Base-by-base conservation (phyloP, 2,329 filamentous ascomycete genomes). In the Colletotrichum sp. region DNA sequence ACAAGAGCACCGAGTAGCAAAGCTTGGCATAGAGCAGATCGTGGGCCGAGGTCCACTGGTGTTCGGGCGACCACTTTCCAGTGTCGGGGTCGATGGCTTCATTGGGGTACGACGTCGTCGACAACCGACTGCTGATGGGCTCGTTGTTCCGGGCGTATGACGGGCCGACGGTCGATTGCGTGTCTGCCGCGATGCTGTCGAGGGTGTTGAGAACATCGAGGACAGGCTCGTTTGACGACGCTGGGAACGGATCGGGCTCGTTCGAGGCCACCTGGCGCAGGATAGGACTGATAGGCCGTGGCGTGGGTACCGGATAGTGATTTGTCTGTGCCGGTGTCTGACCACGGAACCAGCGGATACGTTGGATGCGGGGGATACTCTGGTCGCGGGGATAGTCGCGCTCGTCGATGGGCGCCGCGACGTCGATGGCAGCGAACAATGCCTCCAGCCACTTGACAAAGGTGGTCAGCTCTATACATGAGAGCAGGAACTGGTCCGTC, bases 401-500 rank as follows among this genome's bases (percentile, higher is more conserved):
- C 78, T 95, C 94, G 79, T 96, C 94, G 52, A 95, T 89, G 2
- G 93, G 91, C 1, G 90, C 87, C 15, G 93, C 91, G 24, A 96
- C 90, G 80, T 95, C 93, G 76, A 96, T 94, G 63, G 92, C 93
- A n/a, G 93, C 92, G 80, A 93, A 94, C 12, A 95, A 85, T 4
- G 88, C 87, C 80, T 95, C 92, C 3, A 95, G 85, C 92, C 94
- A 94, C 66, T 89, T 89, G 76, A 95, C 88, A 82, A 95, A 94
- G 1, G 89, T 91, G 72, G 92, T 89, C 69, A 95, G 87, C 67
- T 92, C 90, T 68, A 91, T 86, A 78, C 93, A 93, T 4, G 93
- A 93, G 9, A 96, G 85, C 24, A 96, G 85, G 75, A 96, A 92
- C 80, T 96, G 94, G 79, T 96, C 93, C 3, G 92, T 92, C 83